Conservation (phyloP, 2,329 filamentous ascomycete species). For the Magnaporthiopsis incrustans region DNA sequence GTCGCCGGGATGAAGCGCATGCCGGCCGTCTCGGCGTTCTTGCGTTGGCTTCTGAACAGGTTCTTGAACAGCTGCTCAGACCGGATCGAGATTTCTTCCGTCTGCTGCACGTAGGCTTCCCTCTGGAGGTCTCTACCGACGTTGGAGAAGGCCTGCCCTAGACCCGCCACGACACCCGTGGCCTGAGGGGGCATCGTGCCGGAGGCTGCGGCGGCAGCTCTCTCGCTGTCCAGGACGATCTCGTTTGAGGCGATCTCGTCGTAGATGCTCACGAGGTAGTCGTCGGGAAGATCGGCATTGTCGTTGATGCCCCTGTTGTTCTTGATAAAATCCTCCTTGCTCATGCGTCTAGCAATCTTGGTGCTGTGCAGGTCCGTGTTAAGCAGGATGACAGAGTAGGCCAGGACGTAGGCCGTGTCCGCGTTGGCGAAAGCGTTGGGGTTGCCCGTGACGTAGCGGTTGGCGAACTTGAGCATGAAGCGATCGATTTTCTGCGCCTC, state of each 20-base stretch:
- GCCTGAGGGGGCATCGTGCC: conserved; percentile 54
- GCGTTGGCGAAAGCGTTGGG: conserved; percentile 97
- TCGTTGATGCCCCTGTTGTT: conserved; percentile 99
- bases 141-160: conserved; percentile 84
- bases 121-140: conserved; percentile 85
- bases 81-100: conserved; percentile 74
- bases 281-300: conserved; percentile 82
- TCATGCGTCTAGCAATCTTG: conserved; percentile 83
- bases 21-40: conserved; percentile 62
- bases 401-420: conserved; percentile 91
- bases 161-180: conserved; percentile 67
- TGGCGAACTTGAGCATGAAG: conserved; percentile 98
- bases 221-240: conserved; percentile 89
- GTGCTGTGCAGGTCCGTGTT: conserved; percentile 93
- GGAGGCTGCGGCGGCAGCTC: conserved; percentile 76
- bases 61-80: conserved; percentile 87
- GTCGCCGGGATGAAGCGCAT: conserved; percentile 83
- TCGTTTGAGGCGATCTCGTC: conserved; percentile 89
- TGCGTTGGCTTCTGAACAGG: conserved; percentile 80
- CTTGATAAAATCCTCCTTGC: conserved; percentile 95
- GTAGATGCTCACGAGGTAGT: conserved; percentile 82
- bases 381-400: conserved; percentile 93
- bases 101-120: conserved; percentile 90
- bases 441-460: conserved; percentile 89
- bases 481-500: conserved; percentile 99